Percentiles rank a stretch among this genome's conserved stretches.
Conservation (phyloP, 2,329 filamentous ascomycete species). For the Hymenoscyphus fraxineus region DNA sequence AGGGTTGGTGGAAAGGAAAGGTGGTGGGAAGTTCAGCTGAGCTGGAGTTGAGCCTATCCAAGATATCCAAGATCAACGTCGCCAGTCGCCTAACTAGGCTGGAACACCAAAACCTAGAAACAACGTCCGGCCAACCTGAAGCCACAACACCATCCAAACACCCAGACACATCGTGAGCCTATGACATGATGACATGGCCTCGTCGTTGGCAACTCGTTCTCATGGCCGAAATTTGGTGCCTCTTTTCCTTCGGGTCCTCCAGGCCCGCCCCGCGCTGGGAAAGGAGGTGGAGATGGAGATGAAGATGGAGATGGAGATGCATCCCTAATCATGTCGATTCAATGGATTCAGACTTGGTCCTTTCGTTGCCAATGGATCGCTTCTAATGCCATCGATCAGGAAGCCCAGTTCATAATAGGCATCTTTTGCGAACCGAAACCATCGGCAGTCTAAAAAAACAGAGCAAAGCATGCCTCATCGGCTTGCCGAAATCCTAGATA, state of each 20-base stretch:
- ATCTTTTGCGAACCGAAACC: background rate
- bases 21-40: background rate
- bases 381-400: no score
- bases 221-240: background rate
- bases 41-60: background rate
- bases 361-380: no score
- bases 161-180: background rate
- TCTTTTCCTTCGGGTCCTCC: background rate
- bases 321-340: background rate
- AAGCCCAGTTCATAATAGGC: no score
- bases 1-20: background rate
- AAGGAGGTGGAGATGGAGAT: no score
- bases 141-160: background rate
- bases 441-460: background rate
- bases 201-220: no score
- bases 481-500: background rate
- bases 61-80: background rate
- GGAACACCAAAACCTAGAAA: background rate
- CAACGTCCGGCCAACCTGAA: background rate
- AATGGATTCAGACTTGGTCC: background rate
- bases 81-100: background rate
- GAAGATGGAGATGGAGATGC: no score
- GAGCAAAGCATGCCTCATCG: background rate
- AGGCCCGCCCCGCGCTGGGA: background rate
- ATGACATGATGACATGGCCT: no score